Evolutionary conservation across 2,329 filamentous ascomycete species (phyloP), one percentile per base, ranked within the genome.

Genomic region (Colletotrichum sp.): DNA sequence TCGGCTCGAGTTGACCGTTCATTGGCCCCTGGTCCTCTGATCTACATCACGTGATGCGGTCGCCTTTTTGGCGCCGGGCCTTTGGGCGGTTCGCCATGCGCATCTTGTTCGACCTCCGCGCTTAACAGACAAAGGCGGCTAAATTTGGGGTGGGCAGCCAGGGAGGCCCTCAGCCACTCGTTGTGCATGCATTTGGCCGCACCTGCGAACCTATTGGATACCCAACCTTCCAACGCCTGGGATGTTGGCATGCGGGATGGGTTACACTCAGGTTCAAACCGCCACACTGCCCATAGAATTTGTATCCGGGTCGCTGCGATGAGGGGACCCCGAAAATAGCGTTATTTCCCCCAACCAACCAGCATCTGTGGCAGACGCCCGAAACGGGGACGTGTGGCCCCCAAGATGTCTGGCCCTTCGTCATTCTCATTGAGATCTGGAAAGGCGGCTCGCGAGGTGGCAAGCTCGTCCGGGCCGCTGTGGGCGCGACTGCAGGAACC

Each of bases 401-500:
- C 69, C 68, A 62, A 43, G 31, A 29, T 72, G 69, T 67, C 68
- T 72, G 68, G 62, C 27, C 34, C 69, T 58, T 61, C 72, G 62
- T 67, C 69, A 72, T 71, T 59, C 29, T 38, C 36, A 24, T 58
- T 36, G 34, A 72, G 55, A 58, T 59, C 55, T 62, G 16, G n/a
- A 58, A 43, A 69, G 63, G 72, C 72, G 69, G 72, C 68, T 74
- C 68, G 68, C 69, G 43, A 74, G 72, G 62, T 74, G 62, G 72
- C 69, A 34, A 72, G 57, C 68, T 63, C 27, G 63, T 11, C 43
- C 62, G 68, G 72, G 63, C 68, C 72, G 70, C 38, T 59, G 70
- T 73, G 38, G 59, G 65, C 54, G 51, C 63, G 59, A 75, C 64
- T 75, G 74, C 74, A 75, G 74, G 68, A 75, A 75, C 74, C 59